Evolutionary conservation across 1,284 basidiomycete genomes (phyloP).

Genomic region (Rhodotorula sp.): DNA sequence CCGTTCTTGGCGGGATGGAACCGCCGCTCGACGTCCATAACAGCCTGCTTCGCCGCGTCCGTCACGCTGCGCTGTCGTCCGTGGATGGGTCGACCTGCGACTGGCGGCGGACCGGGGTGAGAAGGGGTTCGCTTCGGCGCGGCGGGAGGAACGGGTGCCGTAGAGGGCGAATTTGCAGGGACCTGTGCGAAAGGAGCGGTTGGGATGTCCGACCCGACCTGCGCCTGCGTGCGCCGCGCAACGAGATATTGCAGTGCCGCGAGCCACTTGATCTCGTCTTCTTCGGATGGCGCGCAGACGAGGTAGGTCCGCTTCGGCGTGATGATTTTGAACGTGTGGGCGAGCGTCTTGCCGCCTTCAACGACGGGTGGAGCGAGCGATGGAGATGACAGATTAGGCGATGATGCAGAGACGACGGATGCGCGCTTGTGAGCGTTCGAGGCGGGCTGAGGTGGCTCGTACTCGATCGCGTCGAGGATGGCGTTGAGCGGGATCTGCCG

Average conservation of each 20-base stretch:
- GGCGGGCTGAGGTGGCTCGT: conserved; percentile 49
- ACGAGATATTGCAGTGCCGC: conserved; percentile 89
- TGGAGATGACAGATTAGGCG: conserved; percentile 23
- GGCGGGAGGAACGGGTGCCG: neutral
- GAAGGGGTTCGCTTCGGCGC: neutral
- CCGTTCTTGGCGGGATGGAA: conserved; percentile 15
- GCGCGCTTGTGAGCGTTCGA: conserved; percentile 30
- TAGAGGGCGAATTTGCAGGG: neutral
- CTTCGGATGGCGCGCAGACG: conserved; percentile 91
- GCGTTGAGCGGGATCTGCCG: conserved; percentile 78
- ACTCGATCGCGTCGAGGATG: conserved; percentile 91
- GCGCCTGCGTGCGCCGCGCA: conserved; percentile 15
- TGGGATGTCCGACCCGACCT: neutral
- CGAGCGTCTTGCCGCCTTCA: conserved; percentile 20
- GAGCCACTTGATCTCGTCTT: conserved; percentile 98
- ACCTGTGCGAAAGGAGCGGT: neutral
- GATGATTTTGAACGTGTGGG: conserved; percentile 87
- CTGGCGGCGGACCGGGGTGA: neutral
- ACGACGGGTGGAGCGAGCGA: conserved; percentile 2
- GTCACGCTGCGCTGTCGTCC: conserved; percentile 35
- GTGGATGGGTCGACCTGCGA: neutral
- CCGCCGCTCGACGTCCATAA: conserved; percentile 35
- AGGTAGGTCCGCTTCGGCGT: conserved; percentile 87
- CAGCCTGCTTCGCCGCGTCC: conserved; percentile 35
- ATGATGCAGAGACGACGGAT: conserved; percentile 31